Base-by-base conservation (phyloP, 2,329 filamentous ascomycete species). In the Fusarium albidum region DNA sequence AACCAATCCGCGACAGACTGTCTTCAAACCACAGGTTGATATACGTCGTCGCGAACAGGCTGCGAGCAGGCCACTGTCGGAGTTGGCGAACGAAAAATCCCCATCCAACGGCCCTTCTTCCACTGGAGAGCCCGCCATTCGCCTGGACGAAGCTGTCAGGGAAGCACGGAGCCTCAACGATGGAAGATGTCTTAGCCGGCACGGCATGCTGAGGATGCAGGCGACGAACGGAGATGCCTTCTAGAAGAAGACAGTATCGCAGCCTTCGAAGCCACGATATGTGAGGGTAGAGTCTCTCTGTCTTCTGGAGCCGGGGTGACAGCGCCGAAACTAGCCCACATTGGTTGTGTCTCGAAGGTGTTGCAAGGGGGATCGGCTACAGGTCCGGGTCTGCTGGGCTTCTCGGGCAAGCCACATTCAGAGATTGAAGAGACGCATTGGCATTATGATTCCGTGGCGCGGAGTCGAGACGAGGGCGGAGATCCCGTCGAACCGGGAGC, bases 171-270 rank as follows among this genome's bases (percentile, higher is more conserved):
- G 37, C 15, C 15, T 9, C 32, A 18, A 41, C 32, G 2, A 34
- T 33, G 58, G 42, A 56, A 61, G 27, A 56, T 46, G 17, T 44
- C 43, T 62, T 53, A 52, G 18, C 47, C 28, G 31, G n/a, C 15
- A 21, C 32, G 41, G 34, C 49, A 17, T 38, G 18, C n/a, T 38
- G 21, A 21, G 21, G 21, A 21, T 21, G 38, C 33, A 34, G 34
- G 33, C 28, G 17, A 37, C 6, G 26, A 59, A 59, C 50, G 59
- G 50, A 56, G 59, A 63, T 51, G 52, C 59, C 55, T 60, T 60
- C 59, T 56, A 53, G 50, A 61, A 49, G 31, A 34, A 49, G 45
- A 47, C 46, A 39, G 50, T 29, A 57, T 42, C 5, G 26, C 31
- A 35, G 26, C 8, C 25, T 21, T 42, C 41, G 35, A 35, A 59